Conservation (phyloP, 2,329 filamentous ascomycete species). For the Fusarium abutilonis region DNA sequence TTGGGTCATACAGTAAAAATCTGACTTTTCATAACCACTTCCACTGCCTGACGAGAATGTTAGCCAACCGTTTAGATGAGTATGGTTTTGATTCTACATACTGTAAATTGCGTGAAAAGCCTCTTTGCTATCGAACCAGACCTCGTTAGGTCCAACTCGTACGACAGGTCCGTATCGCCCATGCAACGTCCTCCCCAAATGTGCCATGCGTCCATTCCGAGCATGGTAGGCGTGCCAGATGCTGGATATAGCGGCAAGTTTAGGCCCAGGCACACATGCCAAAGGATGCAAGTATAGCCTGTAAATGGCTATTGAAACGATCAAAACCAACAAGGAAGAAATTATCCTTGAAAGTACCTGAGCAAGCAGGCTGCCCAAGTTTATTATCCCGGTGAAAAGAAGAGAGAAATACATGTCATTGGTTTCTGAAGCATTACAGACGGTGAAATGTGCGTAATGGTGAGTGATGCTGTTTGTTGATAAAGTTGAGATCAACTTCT, state of each 20-base stretch:
- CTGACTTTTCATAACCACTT: constrained; percentile 61
- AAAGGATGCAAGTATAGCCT: constrained; percentile 58
- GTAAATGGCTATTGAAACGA: constrained; percentile 47
- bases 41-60: constrained; percentile 51
- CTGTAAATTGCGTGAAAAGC: constrained; percentile 52
- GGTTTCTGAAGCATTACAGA: constrained; percentile 24
- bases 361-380: neutral
- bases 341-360: constrained; percentile 3
- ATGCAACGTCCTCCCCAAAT: constrained; percentile 58
- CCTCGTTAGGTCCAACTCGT: constrained; percentile 63
- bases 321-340: constrained; percentile 22
- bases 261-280: constrained; percentile 58
- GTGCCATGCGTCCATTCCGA: constrained; percentile 55
- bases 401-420: constrained; percentile 18
- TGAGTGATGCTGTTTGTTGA: neutral
- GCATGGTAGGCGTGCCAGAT: constrained; percentile 60
- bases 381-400: constrained; percentile 11
- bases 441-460: neutral
- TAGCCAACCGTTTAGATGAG: constrained; percentile 13
- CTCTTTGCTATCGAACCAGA: constrained; percentile 62
- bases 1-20: constrained; percentile 59
- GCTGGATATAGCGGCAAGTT: constrained; percentile 57
- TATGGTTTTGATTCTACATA: constrained; percentile 55
- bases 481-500: neutral
- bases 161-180: constrained; percentile 60